Base-by-base conservation (phyloP, 805 yeast species). In the Hanseniaspora singularis region DNA sequence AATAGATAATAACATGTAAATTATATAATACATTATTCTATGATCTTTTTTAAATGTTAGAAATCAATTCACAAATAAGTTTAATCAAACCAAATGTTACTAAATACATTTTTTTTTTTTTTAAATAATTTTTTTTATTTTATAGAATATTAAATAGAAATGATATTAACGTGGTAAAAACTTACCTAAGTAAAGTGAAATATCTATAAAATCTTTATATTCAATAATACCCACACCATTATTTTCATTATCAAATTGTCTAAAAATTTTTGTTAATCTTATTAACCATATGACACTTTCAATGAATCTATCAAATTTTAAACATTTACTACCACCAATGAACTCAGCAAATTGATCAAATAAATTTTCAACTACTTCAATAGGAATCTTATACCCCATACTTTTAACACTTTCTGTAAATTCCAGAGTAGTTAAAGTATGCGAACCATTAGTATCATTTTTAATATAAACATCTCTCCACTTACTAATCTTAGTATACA, bases 251-350 rank as follows among this genome's bases (percentile, higher is more conserved):
- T 85, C 95, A 59, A 73, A 82, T 57, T 77, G 78, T 56, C 82
- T 81, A 67, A 85, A 85, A 12, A 79, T 69, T 57, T 81, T 87
- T 1, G 94, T 83, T 52, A 82, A 71, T 52, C 84, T 74, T 57
- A 84, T 71, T 53, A 85, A 67, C 71, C 84, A 81, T 15, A 84
- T 81, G 53, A 85, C 69, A 46, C 83, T 71, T 58, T 85, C 94
- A 22, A 85, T 86, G 62, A 85, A 85, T 60, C 76, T 71, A 59
- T 85, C 95, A 60, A 85, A 85, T 50, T 81, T 77, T 62, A 85
- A 58, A 49, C 64, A 68, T 44, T 61, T 62, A 26, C 53, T 52
- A 18, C 56, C 56, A 33, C 59, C 58, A 19, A 57, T 51, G 31
- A 58, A 60, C 36, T 61, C 64, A 1, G 64, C 57, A 53, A 58